These are phyloP conservation scores for Paraconiothyrium brasiliense DNA, from an alignment of 2,329 filamentous ascomycete species.

Conservation along the genomic window DNA sequence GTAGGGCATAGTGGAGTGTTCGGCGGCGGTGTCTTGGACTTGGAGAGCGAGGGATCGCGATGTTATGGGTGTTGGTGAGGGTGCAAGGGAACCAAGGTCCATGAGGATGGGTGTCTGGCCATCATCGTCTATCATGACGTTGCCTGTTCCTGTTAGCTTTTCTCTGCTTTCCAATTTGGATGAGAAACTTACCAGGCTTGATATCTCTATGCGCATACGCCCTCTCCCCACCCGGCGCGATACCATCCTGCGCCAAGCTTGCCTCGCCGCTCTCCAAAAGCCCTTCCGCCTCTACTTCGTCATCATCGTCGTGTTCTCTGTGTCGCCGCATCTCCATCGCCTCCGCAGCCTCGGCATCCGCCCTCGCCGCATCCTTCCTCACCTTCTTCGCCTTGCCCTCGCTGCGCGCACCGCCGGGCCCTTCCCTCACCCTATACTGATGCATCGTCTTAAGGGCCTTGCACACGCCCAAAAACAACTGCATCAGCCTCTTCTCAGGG, in stretches of 20 bases:
- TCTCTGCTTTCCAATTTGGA: background rate
- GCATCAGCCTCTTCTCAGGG: constrained; percentile 87
- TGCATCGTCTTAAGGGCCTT: constrained; percentile 90
- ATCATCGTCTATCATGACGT: constrained; percentile 98
- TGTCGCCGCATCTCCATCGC: constrained; percentile 52
- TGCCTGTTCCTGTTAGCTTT: constrained; percentile 61
- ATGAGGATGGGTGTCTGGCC: constrained; percentile 91
- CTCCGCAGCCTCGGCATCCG: constrained; percentile 54
- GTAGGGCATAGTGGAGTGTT: constrained; percentile 98
- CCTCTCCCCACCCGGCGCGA: constrained; percentile 72
- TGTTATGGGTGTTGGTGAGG: constrained; percentile 87
- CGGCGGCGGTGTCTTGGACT: constrained; percentile 92
- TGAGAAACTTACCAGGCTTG: constrained; percentile 80
- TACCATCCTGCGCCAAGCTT: constrained; percentile 71
- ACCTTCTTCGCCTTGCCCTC: constrained; percentile 65
- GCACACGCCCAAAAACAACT: constrained; percentile 90
- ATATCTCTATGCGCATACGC: constrained; percentile 97
- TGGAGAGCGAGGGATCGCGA: constrained; percentile 89
- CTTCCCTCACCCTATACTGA: constrained; percentile 75
- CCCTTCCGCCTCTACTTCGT: constrained; percentile 79
- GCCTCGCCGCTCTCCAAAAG: constrained; percentile 80
- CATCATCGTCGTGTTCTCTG: constrained; percentile 67
- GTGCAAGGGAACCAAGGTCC: constrained; percentile 92
- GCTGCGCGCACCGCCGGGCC: constrained; percentile 60
- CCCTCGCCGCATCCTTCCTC: constrained; percentile 64